A percentile compares a stretch with the other conserved stretches of the same genome.
Conservation (phyloP, 805 yeast species). For the Lachancea lanzarotensis region DNA sequence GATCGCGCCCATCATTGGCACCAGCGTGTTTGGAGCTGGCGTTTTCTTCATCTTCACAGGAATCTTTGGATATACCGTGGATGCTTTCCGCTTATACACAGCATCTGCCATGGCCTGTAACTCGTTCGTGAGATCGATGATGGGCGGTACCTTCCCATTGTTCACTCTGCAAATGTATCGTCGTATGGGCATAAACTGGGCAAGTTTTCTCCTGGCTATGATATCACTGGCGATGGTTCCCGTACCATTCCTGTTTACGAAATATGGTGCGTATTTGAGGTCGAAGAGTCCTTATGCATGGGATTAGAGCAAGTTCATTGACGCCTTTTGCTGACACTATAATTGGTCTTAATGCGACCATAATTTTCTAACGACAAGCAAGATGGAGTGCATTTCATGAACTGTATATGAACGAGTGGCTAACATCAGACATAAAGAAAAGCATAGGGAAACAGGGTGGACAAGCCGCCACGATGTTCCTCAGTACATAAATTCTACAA, state of each 20-base stretch:
- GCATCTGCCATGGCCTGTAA: slow-evolving; percentile 49
- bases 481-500: too few species aligned
- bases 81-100: slow-evolving; percentile 50
- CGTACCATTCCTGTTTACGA: slow-evolving; percentile 49
- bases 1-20: slow-evolving; percentile 67
- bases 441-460: too few species aligned
- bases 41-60: slow-evolving; percentile 62
- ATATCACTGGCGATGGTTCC: slow-evolving; percentile 45
- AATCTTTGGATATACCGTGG: slow-evolving; percentile 56
- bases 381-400: too few species aligned
- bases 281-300: slow-evolving; percentile 44
- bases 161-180: slow-evolving; percentile 54
- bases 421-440: too few species aligned
- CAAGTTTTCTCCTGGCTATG: slow-evolving; percentile 46
- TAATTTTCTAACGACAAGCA: too few species aligned
- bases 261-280: slow-evolving; percentile 40
- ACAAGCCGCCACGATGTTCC: too few species aligned
- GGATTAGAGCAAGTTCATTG: slow-evolving; percentile 15
- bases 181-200: slow-evolving; percentile 52
- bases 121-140: slow-evolving; percentile 44
- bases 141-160: slow-evolving; percentile 53
- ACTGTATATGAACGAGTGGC: too few species aligned
- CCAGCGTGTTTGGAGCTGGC: slow-evolving; percentile 68
- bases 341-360: too few species aligned
- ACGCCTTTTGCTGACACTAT: too few species aligned